Percentiles rank a stretch among this genome's conserved stretches.
Conservation (phyloP, 2,329 filamentous ascomycete species). For the Fusarium albidum region DNA sequence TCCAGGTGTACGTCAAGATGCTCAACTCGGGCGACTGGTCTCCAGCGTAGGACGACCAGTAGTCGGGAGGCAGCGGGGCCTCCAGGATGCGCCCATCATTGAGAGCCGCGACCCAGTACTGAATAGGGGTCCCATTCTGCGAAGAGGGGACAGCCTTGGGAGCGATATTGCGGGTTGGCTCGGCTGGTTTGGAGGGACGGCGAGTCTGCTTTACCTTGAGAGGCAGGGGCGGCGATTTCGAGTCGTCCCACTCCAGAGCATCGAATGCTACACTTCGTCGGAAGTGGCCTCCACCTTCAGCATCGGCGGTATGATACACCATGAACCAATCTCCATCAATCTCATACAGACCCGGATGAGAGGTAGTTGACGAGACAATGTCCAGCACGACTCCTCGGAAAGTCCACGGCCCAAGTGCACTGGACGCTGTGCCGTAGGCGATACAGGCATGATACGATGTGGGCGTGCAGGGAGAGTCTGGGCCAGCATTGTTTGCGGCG, state of each 20-base stretch:
- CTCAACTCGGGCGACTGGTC: constrained; percentile 42
- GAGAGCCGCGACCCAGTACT: constrained; percentile 48
- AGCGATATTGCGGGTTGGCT: constrained; percentile 46
- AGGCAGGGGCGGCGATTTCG: constrained; percentile 38
- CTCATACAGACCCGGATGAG: constrained; percentile 46
- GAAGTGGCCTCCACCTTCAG: constrained; percentile 45
- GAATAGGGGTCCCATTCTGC: constrained; percentile 43
- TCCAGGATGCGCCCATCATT: constrained; percentile 44
- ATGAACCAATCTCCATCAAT: constrained; percentile 43
- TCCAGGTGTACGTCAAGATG: constrained; percentile 45
- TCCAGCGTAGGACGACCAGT: constrained; percentile 47
- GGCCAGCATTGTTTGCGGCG: constrained; percentile 49
- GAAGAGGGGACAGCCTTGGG: constrained; percentile 38
- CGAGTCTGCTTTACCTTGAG: constrained; percentile 42
- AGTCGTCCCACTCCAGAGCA: constrained; percentile 44
- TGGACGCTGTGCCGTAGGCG: constrained; percentile 46
- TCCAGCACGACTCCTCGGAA: constrained; percentile 45
- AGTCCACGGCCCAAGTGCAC: constrained; percentile 47
- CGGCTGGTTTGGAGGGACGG: constrained; percentile 27
- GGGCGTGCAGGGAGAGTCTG: constrained; percentile 47
- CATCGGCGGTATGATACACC: constrained; percentile 48
- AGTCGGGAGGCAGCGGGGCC: constrained; percentile 47
- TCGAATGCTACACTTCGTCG: constrained; percentile 48
- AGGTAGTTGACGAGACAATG: constrained; percentile 49
- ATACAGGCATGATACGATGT: constrained; percentile 50